phyloP scores from a whole-genome alignment of 1,139 yeast species.

The Zygotorulaspora mrakii region DNA sequence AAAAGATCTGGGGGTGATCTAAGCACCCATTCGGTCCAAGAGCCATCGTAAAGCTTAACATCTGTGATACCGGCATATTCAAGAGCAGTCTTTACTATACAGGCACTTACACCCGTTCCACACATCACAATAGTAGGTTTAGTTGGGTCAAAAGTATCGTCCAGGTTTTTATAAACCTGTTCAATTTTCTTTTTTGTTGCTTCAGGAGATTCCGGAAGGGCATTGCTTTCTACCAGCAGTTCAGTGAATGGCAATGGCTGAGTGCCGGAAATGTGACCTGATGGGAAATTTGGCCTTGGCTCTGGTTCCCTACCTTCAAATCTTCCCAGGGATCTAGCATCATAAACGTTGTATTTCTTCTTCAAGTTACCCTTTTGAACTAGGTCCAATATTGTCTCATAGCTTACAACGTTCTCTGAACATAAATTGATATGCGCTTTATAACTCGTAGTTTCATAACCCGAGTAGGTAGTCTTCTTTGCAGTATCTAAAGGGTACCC shows the following conservation, averaged over 20 bases:
- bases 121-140: constrained; percentile 82
- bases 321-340: constrained; percentile 75
- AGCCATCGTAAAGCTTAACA: constrained; percentile 82
- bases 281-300: constrained; percentile 79
- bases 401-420: constrained; percentile 58
- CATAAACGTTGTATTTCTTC: constrained; percentile 55
- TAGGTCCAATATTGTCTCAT: constrained; percentile 47
- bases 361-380: constrained; percentile 46
- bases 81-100: constrained; percentile 69
- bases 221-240: constrained; percentile 48
- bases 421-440: constrained; percentile 50
- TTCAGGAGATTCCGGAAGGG: constrained; percentile 38
- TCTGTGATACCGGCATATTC: constrained; percentile 51
- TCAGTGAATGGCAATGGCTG: constrained; percentile 70
- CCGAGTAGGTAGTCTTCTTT: constrained; percentile 27
- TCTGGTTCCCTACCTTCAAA: constrained; percentile 79
- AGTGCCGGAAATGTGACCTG: constrained; percentile 87
- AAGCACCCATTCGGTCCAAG: constrained; percentile 68
- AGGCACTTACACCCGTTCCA: constrained; percentile 95
- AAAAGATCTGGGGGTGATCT: constrained; percentile 37
- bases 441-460: constrained; percentile 42
- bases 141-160: constrained; percentile 38
- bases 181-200: constrained; percentile 25
- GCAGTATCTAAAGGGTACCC: constrained; percentile 41
- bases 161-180: constrained; percentile 18